Percentiles rank a stretch among this genome's conserved stretches.
phyloP scores from a whole-genome alignment of 129 eudicot species.

The Flaveria brownii region DNA sequence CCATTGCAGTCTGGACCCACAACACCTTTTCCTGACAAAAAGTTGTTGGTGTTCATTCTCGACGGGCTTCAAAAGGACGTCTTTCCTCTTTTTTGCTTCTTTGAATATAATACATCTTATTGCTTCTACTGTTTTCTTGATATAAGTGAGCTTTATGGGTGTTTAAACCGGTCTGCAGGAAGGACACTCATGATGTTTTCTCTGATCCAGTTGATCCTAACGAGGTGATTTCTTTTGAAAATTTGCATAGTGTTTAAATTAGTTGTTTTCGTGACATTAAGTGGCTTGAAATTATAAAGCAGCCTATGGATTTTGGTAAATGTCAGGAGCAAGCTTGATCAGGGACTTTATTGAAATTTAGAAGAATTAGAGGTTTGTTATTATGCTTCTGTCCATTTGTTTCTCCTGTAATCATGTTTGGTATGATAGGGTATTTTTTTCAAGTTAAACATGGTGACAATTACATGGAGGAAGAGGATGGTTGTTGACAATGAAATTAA shows the following conservation, averaged over 20 bases:
- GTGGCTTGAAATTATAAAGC: slow-evolving; percentile 59
- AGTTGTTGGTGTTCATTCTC: slow-evolving; percentile 83
- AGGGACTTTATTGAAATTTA: slow-evolving; percentile 55
- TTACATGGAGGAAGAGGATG: no score
- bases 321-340: slow-evolving; percentile 72
- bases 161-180: slow-evolving; percentile 49
- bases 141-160: not conserved
- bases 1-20: no score
- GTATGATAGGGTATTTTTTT: no score
- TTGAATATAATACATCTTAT: slow-evolving; percentile 24
- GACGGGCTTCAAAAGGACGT: slow-evolving; percentile 93
- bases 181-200: slow-evolving; percentile 30
- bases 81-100: slow-evolving; percentile 20
- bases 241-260: slow-evolving; percentile 1
- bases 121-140: slow-evolving; percentile 26
- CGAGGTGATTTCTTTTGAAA: slow-evolving; percentile 54
- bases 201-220: slow-evolving; percentile 89
- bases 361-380: slow-evolving; percentile 88
- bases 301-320: slow-evolving; percentile 97
- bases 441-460: no score
- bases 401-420: no score
- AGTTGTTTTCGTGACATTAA: slow-evolving; percentile 20
- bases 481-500: no score
- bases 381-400: not conserved
- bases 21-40: slow-evolving; percentile 37